These are phyloP conservation scores for Trametopsis cervina DNA, from an alignment of 768 basidiomycete genomes.

Conservation along the genomic window DNA sequence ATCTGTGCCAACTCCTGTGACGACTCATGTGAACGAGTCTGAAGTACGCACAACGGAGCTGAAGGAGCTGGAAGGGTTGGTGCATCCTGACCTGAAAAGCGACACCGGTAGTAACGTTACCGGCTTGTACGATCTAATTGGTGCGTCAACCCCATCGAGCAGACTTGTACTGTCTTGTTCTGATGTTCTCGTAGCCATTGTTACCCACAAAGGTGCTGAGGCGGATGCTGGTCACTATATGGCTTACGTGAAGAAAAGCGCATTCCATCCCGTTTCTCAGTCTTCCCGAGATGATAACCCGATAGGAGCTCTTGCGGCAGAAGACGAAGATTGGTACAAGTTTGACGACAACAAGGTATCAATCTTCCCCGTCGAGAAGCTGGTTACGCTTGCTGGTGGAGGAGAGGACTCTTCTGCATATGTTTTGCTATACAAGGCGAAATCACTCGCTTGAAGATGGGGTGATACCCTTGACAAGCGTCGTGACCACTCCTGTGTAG, in stretches of 20 bases:
- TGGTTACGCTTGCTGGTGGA: constrained; percentile 82
- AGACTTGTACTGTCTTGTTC: background rate
- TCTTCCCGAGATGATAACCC: constrained; percentile 6
- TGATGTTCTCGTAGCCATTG: constrained; percentile 53
- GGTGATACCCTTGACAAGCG: no score
- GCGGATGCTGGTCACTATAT: constrained; percentile 97
- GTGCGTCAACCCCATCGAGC: constrained; percentile 31
- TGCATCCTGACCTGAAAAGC: constrained; percentile 52
- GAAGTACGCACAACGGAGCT: constrained; percentile 59
- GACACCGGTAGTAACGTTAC: constrained; percentile 72
- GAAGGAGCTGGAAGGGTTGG: constrained; percentile 53
- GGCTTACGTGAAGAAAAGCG: constrained; percentile 78
- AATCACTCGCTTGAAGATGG: constrained; percentile 30
- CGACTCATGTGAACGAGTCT: constrained; percentile 49
- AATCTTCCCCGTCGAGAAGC: constrained; percentile 76
- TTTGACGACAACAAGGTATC: constrained; percentile 96
- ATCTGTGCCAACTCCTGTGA: background rate
- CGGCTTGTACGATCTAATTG: constrained; percentile 87
- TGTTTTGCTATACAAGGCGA: constrained; percentile 78
- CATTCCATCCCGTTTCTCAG: constrained; percentile 41
- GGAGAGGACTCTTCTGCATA: constrained; percentile 89
- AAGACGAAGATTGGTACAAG: constrained; percentile 89
- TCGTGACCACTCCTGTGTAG: no score
- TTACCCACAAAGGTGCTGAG: constrained; percentile 94
- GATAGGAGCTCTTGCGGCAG: constrained; percentile 32